phyloP scores from a whole-genome alignment of 768 basidiomycete species.

The Boletus tylopilopsis region DNA sequence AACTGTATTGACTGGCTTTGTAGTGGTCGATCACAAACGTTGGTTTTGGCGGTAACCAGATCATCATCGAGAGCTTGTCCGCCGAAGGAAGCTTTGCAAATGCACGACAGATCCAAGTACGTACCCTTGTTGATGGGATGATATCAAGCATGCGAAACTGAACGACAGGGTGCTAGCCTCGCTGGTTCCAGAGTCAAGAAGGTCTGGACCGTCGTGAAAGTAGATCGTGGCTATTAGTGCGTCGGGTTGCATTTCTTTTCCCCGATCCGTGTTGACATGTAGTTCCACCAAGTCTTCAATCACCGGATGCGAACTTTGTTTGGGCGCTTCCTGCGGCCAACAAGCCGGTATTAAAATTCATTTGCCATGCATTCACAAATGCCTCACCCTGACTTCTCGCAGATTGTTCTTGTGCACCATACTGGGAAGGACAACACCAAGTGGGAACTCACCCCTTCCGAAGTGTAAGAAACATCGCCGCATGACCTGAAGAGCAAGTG shows the following conservation, averaged over 20 bases:
- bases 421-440: not conserved
- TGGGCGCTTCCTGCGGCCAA: not conserved
- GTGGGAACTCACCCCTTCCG: too few relatives aligned
- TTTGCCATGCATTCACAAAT: not conserved
- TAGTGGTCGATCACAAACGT: not conserved
- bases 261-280: not conserved
- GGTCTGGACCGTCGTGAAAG: not conserved
- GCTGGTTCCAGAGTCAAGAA: not conserved
- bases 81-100: not conserved
- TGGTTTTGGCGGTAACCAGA: not conserved
- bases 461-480: too few relatives aligned
- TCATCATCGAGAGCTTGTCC: not conserved
- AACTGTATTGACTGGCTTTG: not conserved
- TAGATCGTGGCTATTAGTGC: not conserved
- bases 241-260: not conserved
- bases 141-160: not conserved
- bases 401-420: not conserved
- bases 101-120: not conserved
- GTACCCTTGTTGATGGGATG: not conserved
- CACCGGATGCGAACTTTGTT: not conserved
- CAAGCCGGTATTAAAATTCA: not conserved
- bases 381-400: not conserved
- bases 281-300: not conserved
- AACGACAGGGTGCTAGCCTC: not conserved
- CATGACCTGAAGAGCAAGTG: too few relatives aligned